A percentile compares a stretch with the other conserved stretches of the same genome.
phyloP scores from a whole-genome alignment of 1,284 basidiomycete genomes.

The Leccinum subfulvum region DNA sequence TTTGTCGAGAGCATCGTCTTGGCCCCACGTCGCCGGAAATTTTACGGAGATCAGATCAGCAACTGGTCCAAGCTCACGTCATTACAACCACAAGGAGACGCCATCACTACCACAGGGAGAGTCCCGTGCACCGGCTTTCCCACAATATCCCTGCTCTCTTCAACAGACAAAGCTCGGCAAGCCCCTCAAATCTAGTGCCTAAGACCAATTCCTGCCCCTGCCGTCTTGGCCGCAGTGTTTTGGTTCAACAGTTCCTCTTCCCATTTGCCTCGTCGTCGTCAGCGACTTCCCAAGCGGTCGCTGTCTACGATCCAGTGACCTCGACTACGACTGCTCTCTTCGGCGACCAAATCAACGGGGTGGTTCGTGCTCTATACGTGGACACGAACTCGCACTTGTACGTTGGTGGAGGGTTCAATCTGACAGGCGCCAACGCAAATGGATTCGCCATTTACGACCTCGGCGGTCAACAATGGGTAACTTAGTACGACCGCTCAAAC shows the following conservation, averaged over 20 bases:
- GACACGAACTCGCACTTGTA: slow-evolving; percentile 61
- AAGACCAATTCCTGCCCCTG: slow-evolving; percentile 61
- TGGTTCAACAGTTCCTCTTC: slow-evolving; percentile 80
- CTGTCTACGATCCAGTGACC: slow-evolving; percentile 66
- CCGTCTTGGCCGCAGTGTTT: slow-evolving; percentile 85
- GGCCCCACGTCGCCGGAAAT: slow-evolving; percentile 65
- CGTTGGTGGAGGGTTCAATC: slow-evolving; percentile 78
- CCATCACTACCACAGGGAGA: slow-evolving; percentile 36
- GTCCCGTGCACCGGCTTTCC: slow-evolving; percentile 49
- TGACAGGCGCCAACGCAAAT: slow-evolving; percentile 52
- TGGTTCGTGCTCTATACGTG: slow-evolving; percentile 73
- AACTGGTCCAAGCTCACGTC: slow-evolving; percentile 34
- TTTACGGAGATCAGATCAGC: slow-evolving; percentile 60
- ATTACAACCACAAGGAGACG: slow-evolving; percentile 37
- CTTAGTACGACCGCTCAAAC: slow-evolving; percentile 45
- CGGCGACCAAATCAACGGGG: slow-evolving; percentile 64
- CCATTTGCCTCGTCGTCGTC: slow-evolving; percentile 49
- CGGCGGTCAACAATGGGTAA: slow-evolving; percentile 57
- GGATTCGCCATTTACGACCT: slow-evolving; percentile 82
- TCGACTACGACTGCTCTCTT: slow-evolving; percentile 55
- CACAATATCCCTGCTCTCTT: slow-evolving; percentile 50
- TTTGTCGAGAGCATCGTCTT: slow-evolving; percentile 62
- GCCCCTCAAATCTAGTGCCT: slow-evolving; percentile 47
- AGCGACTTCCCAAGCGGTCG: slow-evolving; percentile 57
- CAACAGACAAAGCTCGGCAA: slow-evolving; percentile 47